Percentiles rank a stretch among this genome's conserved stretches.
Evolutionary conservation across 2,329 filamentous ascomycete species (phyloP).

Genomic region (Paraconiothyrium sp.): DNA sequence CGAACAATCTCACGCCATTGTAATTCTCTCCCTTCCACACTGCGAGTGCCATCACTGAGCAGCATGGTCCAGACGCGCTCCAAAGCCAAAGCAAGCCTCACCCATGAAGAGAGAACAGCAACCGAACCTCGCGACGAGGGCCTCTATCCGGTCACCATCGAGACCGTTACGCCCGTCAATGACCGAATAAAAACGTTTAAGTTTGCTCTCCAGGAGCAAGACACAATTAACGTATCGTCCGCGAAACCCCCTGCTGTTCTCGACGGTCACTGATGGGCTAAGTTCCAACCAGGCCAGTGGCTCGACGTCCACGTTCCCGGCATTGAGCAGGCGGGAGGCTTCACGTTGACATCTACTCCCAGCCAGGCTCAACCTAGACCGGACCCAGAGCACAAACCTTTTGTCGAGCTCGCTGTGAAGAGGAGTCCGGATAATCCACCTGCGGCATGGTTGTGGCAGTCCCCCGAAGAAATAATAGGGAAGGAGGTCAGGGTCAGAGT

Average conservation of each 20-base stretch:
- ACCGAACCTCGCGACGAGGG: constrained; percentile 74
- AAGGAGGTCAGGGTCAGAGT: constrained; percentile 72
- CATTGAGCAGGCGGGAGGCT: constrained; percentile 78
- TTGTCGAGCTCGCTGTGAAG: constrained; percentile 83
- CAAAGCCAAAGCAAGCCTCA: constrained; percentile 40
- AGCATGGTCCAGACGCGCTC: constrained; percentile 45
- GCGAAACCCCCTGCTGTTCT: constrained; percentile 32
- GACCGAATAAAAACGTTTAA: constrained; percentile 73
- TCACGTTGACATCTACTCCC: constrained; percentile 85
- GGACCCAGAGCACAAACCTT: constrained; percentile 49
- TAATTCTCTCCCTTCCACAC: constrained; percentile 25
- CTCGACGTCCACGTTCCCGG: constrained; percentile 81
- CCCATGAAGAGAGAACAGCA: constrained; percentile 77
- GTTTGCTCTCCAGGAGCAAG: constrained; percentile 65
- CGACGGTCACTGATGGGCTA: constrained; percentile 43
- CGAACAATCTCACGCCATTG: constrained; percentile 20
- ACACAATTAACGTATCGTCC: constrained; percentile 59
- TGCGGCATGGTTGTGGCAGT: constrained; percentile 78
- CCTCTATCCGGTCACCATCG: constrained; percentile 70
- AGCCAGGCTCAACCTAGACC: constrained; percentile 56
- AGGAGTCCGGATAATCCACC: constrained; percentile 74
- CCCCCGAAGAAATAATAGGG: constrained; percentile 64
- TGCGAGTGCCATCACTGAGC: constrained; percentile 31
- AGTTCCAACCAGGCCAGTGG: constrained; percentile 89
- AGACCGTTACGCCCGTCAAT: constrained; percentile 71